Evolutionary conservation across 164 flowering plant genomes (phyloP).

Genomic region (Paratinospora sagittata): DNA sequence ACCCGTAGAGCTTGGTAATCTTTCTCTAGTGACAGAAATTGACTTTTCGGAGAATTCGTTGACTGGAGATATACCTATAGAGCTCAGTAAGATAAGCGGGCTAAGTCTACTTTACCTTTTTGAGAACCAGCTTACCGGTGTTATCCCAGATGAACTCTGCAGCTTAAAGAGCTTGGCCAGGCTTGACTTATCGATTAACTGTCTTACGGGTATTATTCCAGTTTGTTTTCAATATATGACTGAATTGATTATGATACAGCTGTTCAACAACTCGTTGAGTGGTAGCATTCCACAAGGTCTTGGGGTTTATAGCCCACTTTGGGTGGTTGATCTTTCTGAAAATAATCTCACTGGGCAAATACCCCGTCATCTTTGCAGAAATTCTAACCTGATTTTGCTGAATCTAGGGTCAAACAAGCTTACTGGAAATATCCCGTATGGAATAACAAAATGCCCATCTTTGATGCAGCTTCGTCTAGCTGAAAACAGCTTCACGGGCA

Average conservation of each 20-base stretch:
- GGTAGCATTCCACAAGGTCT: slow-evolving; percentile 78
- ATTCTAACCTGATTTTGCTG: slow-evolving; percentile 57
- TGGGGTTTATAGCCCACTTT: slow-evolving; percentile 64
- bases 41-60: slow-evolving; percentile 84
- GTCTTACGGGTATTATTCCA: slow-evolving; percentile 76
- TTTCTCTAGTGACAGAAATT: slow-evolving; percentile 54
- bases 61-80: slow-evolving; percentile 70
- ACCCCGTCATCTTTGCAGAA: slow-evolving; percentile 62
- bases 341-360: slow-evolving; percentile 67
- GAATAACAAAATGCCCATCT: slow-evolving; percentile 53
- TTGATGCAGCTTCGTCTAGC: slow-evolving; percentile 64
- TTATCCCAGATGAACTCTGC: slow-evolving; percentile 67
- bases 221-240: slow-evolving; percentile 58
- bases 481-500: slow-evolving; percentile 64
- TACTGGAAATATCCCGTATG: slow-evolving; percentile 68
- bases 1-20: slow-evolving; percentile 80
- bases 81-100: slow-evolving; percentile 55
- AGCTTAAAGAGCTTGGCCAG: slow-evolving; percentile 51
- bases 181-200: slow-evolving; percentile 83
- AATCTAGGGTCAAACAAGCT: slow-evolving; percentile 65
- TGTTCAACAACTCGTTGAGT: slow-evolving; percentile 59
- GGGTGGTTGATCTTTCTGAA: slow-evolving; percentile 82
- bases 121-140: slow-evolving; percentile 72
- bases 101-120: slow-evolving; percentile 61
- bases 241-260: slow-evolving; percentile 57